Evolutionary conservation across 1,284 basidiomycete genomes (phyloP).

Genomic region (Boletus sp.): DNA sequence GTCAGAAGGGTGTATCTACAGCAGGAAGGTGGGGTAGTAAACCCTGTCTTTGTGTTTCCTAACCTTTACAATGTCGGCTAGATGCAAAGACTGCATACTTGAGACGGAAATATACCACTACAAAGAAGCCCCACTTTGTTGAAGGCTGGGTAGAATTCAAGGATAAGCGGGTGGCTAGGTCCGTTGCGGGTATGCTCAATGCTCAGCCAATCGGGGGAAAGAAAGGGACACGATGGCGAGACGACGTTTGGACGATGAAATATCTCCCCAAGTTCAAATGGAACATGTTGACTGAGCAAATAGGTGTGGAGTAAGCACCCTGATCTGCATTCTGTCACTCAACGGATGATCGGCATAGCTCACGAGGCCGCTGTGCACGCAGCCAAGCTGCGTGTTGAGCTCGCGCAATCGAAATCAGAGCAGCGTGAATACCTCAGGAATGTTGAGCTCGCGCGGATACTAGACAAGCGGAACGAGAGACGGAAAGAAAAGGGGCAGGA

Average conservation of each 20-base stretch:
- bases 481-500: constrained; percentile 54
- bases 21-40: constrained; percentile 63
- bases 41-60: constrained; percentile 4
- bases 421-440: constrained; percentile 93
- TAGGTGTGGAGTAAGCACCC: constrained; percentile 61
- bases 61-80: constrained; percentile 35
- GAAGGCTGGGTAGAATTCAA: constrained; percentile 99
- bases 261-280: constrained; percentile 98
- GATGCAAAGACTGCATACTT: constrained; percentile 77
- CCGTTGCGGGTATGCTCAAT: constrained; percentile 92
- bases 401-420: constrained; percentile 84
- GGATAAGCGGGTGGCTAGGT: constrained; percentile 88
- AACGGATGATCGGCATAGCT: constrained; percentile 46
- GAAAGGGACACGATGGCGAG: constrained; percentile 87
- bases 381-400: constrained; percentile 84
- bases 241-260: constrained; percentile 99
- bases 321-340: constrained; percentile 6
- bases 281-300: constrained; percentile 98
- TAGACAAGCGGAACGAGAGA: constrained; percentile 81
- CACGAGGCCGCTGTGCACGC: constrained; percentile 90
- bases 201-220: constrained; percentile 94
- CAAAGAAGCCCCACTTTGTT: constrained; percentile 82
- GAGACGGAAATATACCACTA: constrained; percentile 71
- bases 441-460: constrained; percentile 89
- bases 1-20: constrained; percentile 85